Evolutionary conservation across 164 flowering plant species (phyloP).

Genomic region (Aristolochia contorta): DNA sequence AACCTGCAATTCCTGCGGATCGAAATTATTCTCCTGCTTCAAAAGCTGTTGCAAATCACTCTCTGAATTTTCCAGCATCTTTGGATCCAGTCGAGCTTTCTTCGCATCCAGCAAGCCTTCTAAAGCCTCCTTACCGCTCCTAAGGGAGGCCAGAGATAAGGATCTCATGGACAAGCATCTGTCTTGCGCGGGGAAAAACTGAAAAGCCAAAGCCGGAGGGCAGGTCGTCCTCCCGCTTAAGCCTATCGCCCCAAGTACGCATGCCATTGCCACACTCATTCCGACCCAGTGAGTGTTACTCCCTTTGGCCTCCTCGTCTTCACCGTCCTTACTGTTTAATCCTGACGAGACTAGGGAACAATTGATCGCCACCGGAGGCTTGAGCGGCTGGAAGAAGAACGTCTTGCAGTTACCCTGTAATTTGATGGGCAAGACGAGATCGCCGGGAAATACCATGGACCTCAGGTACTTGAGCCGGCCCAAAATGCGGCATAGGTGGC

Average conservation of each 20-base stretch:
- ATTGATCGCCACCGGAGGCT: too few species aligned
- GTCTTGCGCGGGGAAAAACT: not conserved
- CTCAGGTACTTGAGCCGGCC: too few species aligned
- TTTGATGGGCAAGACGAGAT: too few species aligned
- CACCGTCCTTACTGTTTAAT: not conserved
- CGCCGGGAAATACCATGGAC: too few species aligned
- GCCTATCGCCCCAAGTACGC: not conserved
- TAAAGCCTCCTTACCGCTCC: not conserved
- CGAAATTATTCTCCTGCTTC: not conserved
- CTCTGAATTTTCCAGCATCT: not conserved
- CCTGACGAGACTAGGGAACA: too few species aligned
- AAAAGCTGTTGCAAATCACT: not conserved
- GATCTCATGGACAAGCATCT: conserved; percentile 1
- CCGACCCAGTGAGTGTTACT: not conserved
- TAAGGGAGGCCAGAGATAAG: not conserved
- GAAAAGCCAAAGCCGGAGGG: not conserved
- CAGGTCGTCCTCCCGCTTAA: not conserved
- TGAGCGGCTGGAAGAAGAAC: too few species aligned
- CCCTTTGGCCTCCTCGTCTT: not conserved
- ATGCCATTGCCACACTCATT: not conserved
- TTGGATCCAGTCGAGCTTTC: not conserved
- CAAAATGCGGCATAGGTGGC: too few species aligned
- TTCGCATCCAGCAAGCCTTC: not conserved
- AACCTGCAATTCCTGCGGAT: not conserved
- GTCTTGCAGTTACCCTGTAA: too few species aligned